Percentiles rank a stretch among this genome's conserved stretches.
These are phyloP conservation scores for Circinella minor DNA, from an alignment of 371 early-diverging fungal species.

Conservation along the genomic window DNA sequence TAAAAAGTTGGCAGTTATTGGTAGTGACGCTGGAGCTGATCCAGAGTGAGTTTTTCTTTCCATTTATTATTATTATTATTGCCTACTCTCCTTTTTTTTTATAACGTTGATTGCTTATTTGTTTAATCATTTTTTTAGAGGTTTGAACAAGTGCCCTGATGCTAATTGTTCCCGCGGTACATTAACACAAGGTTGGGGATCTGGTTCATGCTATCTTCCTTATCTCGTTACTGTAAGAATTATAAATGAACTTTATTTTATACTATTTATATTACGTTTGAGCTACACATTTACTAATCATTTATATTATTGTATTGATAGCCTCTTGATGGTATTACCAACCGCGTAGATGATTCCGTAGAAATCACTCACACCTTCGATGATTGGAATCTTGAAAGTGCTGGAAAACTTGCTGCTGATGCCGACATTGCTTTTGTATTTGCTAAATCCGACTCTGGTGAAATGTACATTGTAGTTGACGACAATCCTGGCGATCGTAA, in stretches of 20 bases:
- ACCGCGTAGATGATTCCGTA: slow-evolving; percentile 27
- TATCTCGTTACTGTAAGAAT: slow-evolving; percentile 56
- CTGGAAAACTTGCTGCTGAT: slow-evolving; percentile 37
- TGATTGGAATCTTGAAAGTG: slow-evolving; percentile 38
- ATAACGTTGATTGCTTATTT: too few species aligned
- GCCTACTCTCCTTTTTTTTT: too few species aligned
- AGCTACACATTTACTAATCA: neutral
- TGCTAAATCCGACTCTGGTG: slow-evolving; percentile 63
- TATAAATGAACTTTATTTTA: neutral
- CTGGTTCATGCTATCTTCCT: slow-evolving; percentile 60
- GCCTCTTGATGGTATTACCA: slow-evolving; percentile 45
- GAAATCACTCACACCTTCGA: slow-evolving; percentile 6
- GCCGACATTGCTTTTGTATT: slow-evolving; percentile 65
- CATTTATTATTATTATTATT: neutral
- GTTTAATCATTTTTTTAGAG: slow-evolving; percentile 1
- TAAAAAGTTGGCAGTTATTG: slow-evolving; percentile 50
- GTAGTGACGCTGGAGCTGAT: slow-evolving; percentile 47
- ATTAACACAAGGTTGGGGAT: slow-evolving; percentile 69
- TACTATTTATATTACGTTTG: neutral
- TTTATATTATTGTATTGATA: neutral
- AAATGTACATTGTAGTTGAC: slow-evolving; percentile 45
- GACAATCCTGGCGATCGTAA: slow-evolving; percentile 61
- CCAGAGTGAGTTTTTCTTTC: slow-evolving; percentile 24
- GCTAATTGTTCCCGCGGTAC: slow-evolving; percentile 47
- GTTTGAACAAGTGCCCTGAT: slow-evolving; percentile 28